Conservation (phyloP, 306 rosid species). For the Fragaria vesca region DNA sequence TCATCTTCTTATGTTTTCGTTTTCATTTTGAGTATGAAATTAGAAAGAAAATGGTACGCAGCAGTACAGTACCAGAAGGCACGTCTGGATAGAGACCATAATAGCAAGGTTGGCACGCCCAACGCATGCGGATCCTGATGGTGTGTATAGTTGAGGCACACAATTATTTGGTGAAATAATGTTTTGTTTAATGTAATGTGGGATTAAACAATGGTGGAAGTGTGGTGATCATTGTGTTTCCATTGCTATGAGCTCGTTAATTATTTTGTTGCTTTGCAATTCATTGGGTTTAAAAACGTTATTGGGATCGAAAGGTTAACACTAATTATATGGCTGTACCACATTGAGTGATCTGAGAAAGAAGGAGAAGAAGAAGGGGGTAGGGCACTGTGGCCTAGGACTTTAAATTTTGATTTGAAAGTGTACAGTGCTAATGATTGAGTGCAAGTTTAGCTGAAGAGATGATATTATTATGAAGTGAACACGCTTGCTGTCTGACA, state of each 20-base stretch:
- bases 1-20: background rate
- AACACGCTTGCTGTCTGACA: conserved; percentile 73
- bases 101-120: conserved; percentile 48
- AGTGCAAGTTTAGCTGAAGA: conserved; percentile 40
- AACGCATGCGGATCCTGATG: conserved; percentile 36
- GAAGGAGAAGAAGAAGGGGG: background rate
- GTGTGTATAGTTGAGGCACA: conserved; percentile 21
- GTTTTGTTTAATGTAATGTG: conserved; percentile 18
- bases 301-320: conserved; percentile 45
- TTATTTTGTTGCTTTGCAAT: conserved; percentile 66
- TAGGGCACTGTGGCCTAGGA: background rate
- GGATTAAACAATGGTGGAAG: conserved; percentile 25
- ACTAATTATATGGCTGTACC: background rate
- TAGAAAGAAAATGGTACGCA: background rate
- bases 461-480: conserved; percentile 15
- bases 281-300: conserved; percentile 37
- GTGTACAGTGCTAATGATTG: conserved; percentile 49
- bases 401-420: conserved; percentile 37
- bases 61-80: background rate
- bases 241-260: conserved; percentile 45
- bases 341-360: conserved; percentile 32
- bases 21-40: background rate
- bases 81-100: conserved; percentile 24
- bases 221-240: conserved; percentile 64
- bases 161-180: conserved; percentile 17